Evolutionary conservation across 495 filamentous ascomycete genomes (phyloP), one percentile per base, ranked within the genome.

Genomic region (Aspergillus taichungensis): DNA sequence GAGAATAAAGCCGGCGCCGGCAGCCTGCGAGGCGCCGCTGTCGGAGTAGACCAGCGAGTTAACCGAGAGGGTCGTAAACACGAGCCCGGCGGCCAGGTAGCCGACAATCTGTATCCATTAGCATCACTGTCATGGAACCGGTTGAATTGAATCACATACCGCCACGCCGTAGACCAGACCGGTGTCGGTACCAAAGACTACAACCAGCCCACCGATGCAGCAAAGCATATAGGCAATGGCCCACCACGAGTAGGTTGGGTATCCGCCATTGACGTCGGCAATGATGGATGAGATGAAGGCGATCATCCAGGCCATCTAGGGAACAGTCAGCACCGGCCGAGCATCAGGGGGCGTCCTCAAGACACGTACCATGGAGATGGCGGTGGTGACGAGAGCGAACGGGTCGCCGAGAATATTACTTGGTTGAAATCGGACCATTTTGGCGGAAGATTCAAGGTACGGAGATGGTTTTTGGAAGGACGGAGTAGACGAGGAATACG

Each of bases 351-450:
- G 30, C 10, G 13, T n/a, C 24, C n/a, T 43, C 2, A 30, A 30
- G 30, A 42, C 12, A 77, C 88, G 63, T 78, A 95, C 90, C 50
- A 85, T 73, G 45, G 89, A 80, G 65, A 99, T 95, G 27, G 88
- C 94, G 34, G 92, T 78, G 11, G 92, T 99, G 34, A 89, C 88
- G 34, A 97, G 77, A 40, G 92, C 90, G 68, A 99, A 96, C 3
- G 94, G 94, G 69, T 97, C 91, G 54, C 92, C 92, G 39, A 96
- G 71, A 43, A 97, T 87, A 64, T 95, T 89, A 56, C 86, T 88
- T 61, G 88, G 66, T 51, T 77, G 83, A 55, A 94, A 81, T 56
- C 77, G 79, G 51, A 60, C 78, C 72, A 68, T 73, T 54, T 38
- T 67, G 31, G 30, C 45, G 30, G 42, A 28, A 29, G 43, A 41